Evolutionary conservation across 331 rosid species (phyloP), one percentile per base, ranked within the genome.

Genomic region (Acacia concinna): DNA sequence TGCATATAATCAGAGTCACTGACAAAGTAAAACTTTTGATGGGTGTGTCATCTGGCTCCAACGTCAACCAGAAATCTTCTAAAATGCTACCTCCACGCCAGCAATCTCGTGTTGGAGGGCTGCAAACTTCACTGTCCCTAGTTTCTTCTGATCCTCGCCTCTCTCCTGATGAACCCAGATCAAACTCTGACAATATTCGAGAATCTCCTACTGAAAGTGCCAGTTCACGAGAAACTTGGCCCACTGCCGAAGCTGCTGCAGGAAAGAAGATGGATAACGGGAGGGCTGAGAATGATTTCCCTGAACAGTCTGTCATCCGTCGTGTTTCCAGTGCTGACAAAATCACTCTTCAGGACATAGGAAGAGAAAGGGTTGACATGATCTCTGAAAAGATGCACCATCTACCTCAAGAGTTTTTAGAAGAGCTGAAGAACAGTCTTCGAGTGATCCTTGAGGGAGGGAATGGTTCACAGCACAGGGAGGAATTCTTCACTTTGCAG

Each of bases 181-280:
- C 97, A 46, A 93, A 93, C 59, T 87, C 94, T 75, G 98, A 90
- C 71, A 86, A 91, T 28, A 83, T 84, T 37, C 96, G 88, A 1
- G 99, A 96, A 84, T 93, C 98, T 57, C 99, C 98, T 1, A 89
- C 99, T 17, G 98, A 91, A 86, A 96, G 99, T 87, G 99, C 98
- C 71, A 96, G 97, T 75, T 96, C 99, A 68, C 87, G 86, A 57
- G 99, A 96, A 77, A 93, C 96, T 54, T 96, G 97, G 98, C 98
- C 99, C 44, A 43, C 84, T 79, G 90, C 88, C 0, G 94, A 91
- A 78, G 90, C 92, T 17, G 86, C 82, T 37, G 87, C 87, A 62
- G 87, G 87, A 35, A 94, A 92, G 90, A 94, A 91, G 91, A 84
- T 86, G 92, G 96, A 91, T 86, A 90, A 86, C 73, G 97, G 94